A percentile compares a stretch with the other conserved stretches of the same genome.
These are phyloP conservation scores for Annona squamosa DNA, from an alignment of 164 flowering plant genomes.

Conservation along the genomic window DNA sequence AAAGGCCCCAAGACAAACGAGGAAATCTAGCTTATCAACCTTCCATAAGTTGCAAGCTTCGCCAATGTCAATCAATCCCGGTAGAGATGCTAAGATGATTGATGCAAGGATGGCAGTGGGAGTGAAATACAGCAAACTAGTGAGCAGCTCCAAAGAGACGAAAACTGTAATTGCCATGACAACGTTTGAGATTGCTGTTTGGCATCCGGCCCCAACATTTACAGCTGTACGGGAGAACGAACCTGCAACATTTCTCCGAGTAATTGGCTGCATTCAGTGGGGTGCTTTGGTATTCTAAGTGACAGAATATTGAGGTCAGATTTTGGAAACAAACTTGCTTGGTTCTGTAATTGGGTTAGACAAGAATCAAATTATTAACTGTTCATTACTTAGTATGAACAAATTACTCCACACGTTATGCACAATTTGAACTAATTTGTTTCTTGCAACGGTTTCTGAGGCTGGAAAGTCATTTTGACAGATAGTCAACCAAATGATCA, in stretches of 20 bases:
- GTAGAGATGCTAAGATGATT: constrained; percentile 71
- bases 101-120: constrained; percentile 78
- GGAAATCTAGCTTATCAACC: constrained; percentile 78
- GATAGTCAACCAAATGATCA: too few species aligned
- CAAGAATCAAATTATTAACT: too few species aligned
- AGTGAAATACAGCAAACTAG: constrained; percentile 71
- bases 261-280: background rate
- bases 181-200: constrained; percentile 73
- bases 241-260: constrained; percentile 31
- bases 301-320: background rate
- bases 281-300: background rate
- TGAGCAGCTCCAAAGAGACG: constrained; percentile 44
- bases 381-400: too few species aligned
- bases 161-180: constrained; percentile 77
- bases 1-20: constrained; percentile 72
- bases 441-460: too few species aligned
- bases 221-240: constrained; percentile 91
- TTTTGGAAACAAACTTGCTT: background rate
- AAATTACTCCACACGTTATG: too few species aligned
- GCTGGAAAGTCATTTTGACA: too few species aligned
- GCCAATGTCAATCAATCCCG: constrained; percentile 60
- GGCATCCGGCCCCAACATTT: constrained; percentile 72
- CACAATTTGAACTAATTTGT: too few species aligned
- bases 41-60: constrained; percentile 57
- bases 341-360: background rate